Evolutionary conservation across 1,284 basidiomycete species (phyloP).

Genomic region (Marasmius oreades): DNA sequence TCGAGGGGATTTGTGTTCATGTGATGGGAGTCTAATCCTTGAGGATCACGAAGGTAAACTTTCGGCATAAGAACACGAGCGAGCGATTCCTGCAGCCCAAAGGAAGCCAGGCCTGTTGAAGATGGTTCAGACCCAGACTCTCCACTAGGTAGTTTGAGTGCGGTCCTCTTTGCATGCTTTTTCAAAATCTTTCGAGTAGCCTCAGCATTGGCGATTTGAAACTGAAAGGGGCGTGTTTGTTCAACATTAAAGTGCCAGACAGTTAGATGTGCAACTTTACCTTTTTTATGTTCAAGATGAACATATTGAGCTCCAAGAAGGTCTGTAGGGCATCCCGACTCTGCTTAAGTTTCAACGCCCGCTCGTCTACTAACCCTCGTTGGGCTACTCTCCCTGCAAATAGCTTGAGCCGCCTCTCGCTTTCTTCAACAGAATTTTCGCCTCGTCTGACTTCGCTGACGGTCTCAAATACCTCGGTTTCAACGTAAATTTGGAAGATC

Average conservation of each 20-base stretch:
- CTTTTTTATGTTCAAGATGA: conserved; percentile 85
- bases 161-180: conserved; percentile 90
- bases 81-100: not conserved
- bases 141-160: conserved; percentile 49
- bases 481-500: conserved; percentile 87
- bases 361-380: conserved; percentile 53
- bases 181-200: conserved; percentile 90
- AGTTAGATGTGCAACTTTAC: conserved; percentile 37
- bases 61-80: not conserved
- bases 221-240: conserved; percentile 35
- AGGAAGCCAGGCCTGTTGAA: conserved; percentile 8
- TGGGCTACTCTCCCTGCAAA: conserved; percentile 72
- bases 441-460: conserved; percentile 71
- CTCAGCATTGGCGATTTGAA: conserved; percentile 85
- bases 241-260: too few relatives aligned
- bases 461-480: conserved; percentile 86
- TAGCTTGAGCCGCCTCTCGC: conserved; percentile 65
- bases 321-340: conserved; percentile 69
- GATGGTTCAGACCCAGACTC: conserved; percentile 12
- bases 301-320: conserved; percentile 81
- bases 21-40: not conserved
- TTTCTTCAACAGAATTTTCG: conserved; percentile 72
- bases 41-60: not conserved
- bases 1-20: not conserved
- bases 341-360: conserved; percentile 60